Evolutionary conservation across 164 flowering plant genomes (phyloP), one percentile per base, ranked within the genome.

Genomic region (Macadamia integrifolia): DNA sequence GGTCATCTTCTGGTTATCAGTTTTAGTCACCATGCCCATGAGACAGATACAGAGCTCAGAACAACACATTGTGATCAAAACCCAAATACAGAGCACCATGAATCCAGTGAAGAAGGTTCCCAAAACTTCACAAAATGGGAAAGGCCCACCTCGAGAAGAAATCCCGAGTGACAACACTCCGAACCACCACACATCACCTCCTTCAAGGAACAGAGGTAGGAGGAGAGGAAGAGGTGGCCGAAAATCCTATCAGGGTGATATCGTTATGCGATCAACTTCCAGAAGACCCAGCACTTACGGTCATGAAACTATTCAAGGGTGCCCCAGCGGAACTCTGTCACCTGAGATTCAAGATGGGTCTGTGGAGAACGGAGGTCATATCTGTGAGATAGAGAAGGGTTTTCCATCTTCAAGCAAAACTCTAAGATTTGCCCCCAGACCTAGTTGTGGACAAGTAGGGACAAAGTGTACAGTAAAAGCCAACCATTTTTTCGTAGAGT

Each of bases 381-480:
- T 64, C 23, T 62, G 84, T 73, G 78, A 69, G 17, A 78, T 77
- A 78, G 86, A 78, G 66, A 69, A 76, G 80, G 85, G 86, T 15
- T 82, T 83, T 76, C 90, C 90, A 72, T 72, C 80, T 74, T 88
- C 95, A 40, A 87, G 88, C 81, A 90, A 90, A 80, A 62, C 87
- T 74, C 40, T 86, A 69, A 84, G 72, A 66, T 85, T 89, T 65
- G 86, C 96, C 0, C 81, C 76, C 31, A 86, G 98, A 73, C 96
- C 97, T 44, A 94, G 96, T 15, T 84, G 57, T 78, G 98, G 98
- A 17, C 87, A 84, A 63, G 68, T 80, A 53, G 98, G 98, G 74
- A 82, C 87, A 31, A 89, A 81, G 79, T 93, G 98, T 70, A 79
- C 91, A 60, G 98, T 93, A 3, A 93, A 89, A 77, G 97, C 97